phyloP scores from a whole-genome alignment of 2,329 filamentous ascomycete species.

The Malbranchea cinnamomea region DNA sequence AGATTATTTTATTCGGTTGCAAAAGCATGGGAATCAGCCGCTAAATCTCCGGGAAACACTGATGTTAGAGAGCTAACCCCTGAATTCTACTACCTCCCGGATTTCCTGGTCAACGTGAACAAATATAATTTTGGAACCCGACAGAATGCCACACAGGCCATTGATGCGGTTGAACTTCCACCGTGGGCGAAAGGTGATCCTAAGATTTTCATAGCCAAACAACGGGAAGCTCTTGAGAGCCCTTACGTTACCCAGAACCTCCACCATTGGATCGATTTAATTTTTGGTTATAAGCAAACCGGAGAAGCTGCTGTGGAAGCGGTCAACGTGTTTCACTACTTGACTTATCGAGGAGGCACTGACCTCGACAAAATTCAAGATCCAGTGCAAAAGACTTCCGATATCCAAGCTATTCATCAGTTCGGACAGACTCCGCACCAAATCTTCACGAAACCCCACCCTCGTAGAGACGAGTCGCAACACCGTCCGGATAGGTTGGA shows the following conservation, averaged over 20 bases:
- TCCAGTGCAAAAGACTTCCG: conserved; percentile 69
- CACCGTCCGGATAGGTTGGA: conserved; percentile 59
- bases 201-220: conserved; percentile 86
- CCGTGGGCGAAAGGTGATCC: conserved; percentile 95
- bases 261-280: conserved; percentile 88
- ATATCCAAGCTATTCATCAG: conserved; percentile 94
- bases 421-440: conserved; percentile 97
- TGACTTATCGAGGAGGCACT: conserved; percentile 87
- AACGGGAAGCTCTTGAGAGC: conserved; percentile 89
- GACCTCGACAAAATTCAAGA: conserved; percentile 86
- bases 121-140: conserved; percentile 82
- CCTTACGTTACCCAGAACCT: conserved; percentile 80
- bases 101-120: conserved; percentile 89
- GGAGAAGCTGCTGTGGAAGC: conserved; percentile 84
- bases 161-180: conserved; percentile 78
- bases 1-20: conserved; percentile 87
- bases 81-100: conserved; percentile 92
- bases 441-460: conserved; percentile 72
- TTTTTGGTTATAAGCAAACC: conserved; percentile 88
- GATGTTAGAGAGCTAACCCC: conserved; percentile 91
- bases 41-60: conserved; percentile 74
- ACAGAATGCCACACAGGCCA: conserved; percentile 62
- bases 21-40: conserved; percentile 82
- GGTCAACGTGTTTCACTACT: conserved; percentile 88
- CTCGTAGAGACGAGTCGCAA: conserved; percentile 53